These are phyloP conservation scores for Trichocomaceae sp. DNA, from an alignment of 2,329 filamentous ascomycete species.

Conservation along the genomic window DNA sequence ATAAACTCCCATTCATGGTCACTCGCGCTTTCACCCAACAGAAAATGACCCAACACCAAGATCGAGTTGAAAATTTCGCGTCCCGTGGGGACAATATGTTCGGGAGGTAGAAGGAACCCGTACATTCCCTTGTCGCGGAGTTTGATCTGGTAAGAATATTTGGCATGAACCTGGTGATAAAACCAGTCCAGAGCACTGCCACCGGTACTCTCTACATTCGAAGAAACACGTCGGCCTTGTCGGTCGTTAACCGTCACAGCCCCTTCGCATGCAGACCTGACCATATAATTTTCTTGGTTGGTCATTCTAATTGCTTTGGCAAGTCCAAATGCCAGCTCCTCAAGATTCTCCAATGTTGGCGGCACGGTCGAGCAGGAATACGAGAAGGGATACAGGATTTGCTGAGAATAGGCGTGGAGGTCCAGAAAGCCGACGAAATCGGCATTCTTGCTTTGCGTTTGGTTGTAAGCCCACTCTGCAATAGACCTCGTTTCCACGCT, in stretches of 20 bases:
- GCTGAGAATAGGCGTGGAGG: constrained; percentile 90
- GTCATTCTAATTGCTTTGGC: constrained; percentile 83
- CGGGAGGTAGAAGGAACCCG: constrained; percentile 80
- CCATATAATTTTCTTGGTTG: constrained; percentile 66
- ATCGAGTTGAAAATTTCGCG: constrained; percentile 80
- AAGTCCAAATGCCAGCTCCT: constrained; percentile 81
- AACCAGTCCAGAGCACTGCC: constrained; percentile 93
- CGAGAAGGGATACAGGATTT: constrained; percentile 86
- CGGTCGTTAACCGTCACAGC: constrained; percentile 46
- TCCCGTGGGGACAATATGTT: constrained; percentile 82
- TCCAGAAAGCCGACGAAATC: constrained; percentile 82
- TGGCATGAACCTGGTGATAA: constrained; percentile 75
- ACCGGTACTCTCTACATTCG: constrained; percentile 65
- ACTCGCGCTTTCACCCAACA: constrained; percentile 4
- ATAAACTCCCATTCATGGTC: constrained; percentile 11
- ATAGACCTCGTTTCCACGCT: constrained; percentile 70
- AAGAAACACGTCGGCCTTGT: constrained; percentile 29
- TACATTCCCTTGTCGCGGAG: constrained; percentile 89
- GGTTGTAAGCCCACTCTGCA: constrained; percentile 74
- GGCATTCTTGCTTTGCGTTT: constrained; percentile 63
- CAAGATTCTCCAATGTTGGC: constrained; percentile 81
- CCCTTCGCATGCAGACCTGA: constrained; percentile 80
- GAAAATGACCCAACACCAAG: constrained; percentile 73
- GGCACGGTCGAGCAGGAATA: constrained; percentile 73
- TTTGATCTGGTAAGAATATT: constrained; percentile 88